Evolutionary conservation across 2,329 filamentous ascomycete genomes (phyloP).

Genomic region (Helotiales sp.): DNA sequence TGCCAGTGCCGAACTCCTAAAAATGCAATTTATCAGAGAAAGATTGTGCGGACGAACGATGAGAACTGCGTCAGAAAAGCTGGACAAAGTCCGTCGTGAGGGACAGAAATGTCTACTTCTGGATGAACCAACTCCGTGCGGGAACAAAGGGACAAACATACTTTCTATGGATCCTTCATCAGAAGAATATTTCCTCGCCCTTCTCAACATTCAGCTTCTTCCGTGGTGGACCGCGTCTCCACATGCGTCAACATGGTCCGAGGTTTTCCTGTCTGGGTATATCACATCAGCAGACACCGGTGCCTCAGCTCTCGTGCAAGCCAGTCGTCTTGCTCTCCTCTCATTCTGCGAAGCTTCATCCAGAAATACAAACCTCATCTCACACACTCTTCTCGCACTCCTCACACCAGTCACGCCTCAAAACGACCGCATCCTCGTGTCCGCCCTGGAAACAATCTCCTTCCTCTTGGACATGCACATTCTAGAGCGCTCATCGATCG

Average conservation of each 20-base stretch:
- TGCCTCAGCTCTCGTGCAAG: conserved; percentile 75
- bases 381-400: conserved; percentile 33
- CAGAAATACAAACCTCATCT: conserved; percentile 48
- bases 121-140: too few relatives aligned
- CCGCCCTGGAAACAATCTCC: conserved; percentile 75
- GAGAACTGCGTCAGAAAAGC: conserved; percentile 82
- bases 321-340: conserved; percentile 68
- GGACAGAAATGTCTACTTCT: conserved; percentile 56
- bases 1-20: conserved; percentile 9
- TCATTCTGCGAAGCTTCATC: conserved; percentile 51
- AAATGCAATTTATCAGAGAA: conserved; percentile 21
- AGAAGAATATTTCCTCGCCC: not conserved
- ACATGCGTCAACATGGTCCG: conserved; percentile 23
- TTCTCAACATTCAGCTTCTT: conserved; percentile 1
- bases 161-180: conserved; percentile 1
- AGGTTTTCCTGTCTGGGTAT: conserved; percentile 53
- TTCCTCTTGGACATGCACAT: conserved; percentile 73
- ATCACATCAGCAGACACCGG: conserved; percentile 78
- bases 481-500: conserved; percentile 48
- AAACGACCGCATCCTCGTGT: conserved; percentile 72
- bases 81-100: conserved; percentile 80
- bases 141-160: conserved; percentile 38
- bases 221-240: conserved; percentile 3
- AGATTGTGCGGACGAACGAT: conserved; percentile 47
- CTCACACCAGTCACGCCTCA: conserved; percentile 44